Percentiles rank a stretch among this genome's conserved stretches.
These are phyloP conservation scores for Plicaturopsis crispa DNA, from an alignment of 768 basidiomycete species.

Conservation along the genomic window DNA sequence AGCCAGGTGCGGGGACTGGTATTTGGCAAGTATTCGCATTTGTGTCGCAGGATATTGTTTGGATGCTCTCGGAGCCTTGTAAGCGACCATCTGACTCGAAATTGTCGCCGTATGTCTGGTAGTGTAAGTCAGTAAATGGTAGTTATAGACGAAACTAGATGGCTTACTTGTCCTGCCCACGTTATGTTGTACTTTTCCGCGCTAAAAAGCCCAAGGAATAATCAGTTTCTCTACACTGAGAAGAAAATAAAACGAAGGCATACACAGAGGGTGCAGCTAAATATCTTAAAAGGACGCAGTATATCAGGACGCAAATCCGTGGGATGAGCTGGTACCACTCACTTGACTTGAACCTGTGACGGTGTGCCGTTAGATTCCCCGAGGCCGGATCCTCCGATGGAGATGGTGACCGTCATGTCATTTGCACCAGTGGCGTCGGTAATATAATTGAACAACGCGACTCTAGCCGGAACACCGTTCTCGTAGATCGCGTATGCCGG, in stretches of 20 bases:
- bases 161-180: conserved; percentile 53
- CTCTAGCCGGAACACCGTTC: conserved; percentile 31
- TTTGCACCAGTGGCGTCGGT: conserved; percentile 35
- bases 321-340: conserved; percentile 12
- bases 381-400: conserved; percentile 35
- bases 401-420: conserved; percentile 44
- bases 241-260: no score
- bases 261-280: conserved; percentile 37
- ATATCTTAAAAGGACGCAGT: conserved; percentile 4
- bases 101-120: conserved; percentile 50
- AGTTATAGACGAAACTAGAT: no score
- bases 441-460: conserved; percentile 44
- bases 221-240: no score
- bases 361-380: conserved; percentile 32
- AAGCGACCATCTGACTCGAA: conserved; percentile 66
- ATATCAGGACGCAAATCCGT: background rate
- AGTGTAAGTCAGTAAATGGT: no score
- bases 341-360: conserved; percentile 45
- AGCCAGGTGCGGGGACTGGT: conserved; percentile 60
- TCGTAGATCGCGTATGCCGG: conserved; percentile 75
- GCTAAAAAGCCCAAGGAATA: no score
- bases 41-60: conserved; percentile 54
- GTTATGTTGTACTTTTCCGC: conserved; percentile 49
- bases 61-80: conserved; percentile 43
- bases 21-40: conserved; percentile 47